phyloP scores from a whole-genome alignment of 768 basidiomycete genomes.

The Vishniacozyma victoriae region DNA sequence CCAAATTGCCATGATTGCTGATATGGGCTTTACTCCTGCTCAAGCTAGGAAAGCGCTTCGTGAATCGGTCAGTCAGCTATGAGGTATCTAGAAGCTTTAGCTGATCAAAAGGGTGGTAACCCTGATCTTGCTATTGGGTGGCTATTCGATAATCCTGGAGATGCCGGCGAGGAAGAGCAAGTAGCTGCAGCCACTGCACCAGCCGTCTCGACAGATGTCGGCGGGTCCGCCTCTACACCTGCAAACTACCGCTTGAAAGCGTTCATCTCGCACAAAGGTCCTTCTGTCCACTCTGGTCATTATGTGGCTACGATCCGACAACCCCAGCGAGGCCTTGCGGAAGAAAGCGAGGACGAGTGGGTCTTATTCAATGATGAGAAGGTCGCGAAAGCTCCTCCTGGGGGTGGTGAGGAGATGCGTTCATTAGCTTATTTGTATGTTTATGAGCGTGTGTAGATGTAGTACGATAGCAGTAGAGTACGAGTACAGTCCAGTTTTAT shows the following conservation, averaged over 20 bases:
- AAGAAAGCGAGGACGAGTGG: constrained; percentile 57
- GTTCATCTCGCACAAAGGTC: constrained; percentile 96
- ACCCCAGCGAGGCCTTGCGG: constrained; percentile 77
- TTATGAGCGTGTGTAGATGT: constrained; percentile 59
- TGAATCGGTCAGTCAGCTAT: constrained; percentile 62
- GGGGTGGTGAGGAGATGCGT: constrained; percentile 75
- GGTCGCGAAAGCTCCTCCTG: constrained; percentile 78
- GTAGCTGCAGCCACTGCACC: constrained; percentile 1
- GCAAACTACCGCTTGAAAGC: constrained; percentile 76
- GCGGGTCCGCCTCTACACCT: constrained; percentile 62
- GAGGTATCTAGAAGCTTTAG: not conserved
- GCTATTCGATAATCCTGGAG: constrained; percentile 90
- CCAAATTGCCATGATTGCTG: constrained; percentile 65
- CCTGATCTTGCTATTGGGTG: constrained; percentile 87
- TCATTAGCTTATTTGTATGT: constrained; percentile 88
- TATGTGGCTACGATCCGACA: constrained; percentile 54
- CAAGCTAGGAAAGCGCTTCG: constrained; percentile 82
- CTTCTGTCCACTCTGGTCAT: constrained; percentile 73
- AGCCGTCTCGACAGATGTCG: constrained; percentile 17
- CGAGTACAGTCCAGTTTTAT: not conserved
- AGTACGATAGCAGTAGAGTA: too few species aligned
- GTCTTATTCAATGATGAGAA: constrained; percentile 95
- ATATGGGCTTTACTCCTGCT: constrained; percentile 84
- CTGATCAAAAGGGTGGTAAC: constrained; percentile 57
- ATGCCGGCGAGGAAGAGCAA: constrained; percentile 57